These are phyloP conservation scores for Knufia petricola DNA, from an alignment of 2,329 filamentous ascomycete species.

Conservation along the genomic window DNA sequence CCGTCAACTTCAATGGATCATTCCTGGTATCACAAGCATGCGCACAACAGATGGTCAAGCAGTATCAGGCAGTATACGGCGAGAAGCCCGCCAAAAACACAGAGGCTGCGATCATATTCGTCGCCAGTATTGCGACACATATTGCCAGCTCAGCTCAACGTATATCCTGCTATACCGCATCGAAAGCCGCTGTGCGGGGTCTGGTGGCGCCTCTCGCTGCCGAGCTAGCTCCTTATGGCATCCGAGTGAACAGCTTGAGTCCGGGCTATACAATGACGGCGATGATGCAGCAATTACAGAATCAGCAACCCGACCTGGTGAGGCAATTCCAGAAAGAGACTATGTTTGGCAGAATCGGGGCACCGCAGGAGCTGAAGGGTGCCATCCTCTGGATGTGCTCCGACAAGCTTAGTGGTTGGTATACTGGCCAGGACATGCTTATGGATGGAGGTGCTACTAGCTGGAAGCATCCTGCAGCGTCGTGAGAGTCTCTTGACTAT, in stretches of 20 bases:
- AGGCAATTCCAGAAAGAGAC: constrained; percentile 22
- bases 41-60: constrained; percentile 22
- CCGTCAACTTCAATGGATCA: constrained; percentile 23
- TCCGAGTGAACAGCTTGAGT: constrained; percentile 27
- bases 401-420: constrained; percentile 16
- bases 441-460: constrained; percentile 22
- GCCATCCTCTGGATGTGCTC: constrained; percentile 20
- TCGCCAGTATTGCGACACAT: constrained; percentile 29
- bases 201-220: constrained; percentile 62
- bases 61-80: constrained; percentile 11
- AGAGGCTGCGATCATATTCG: constrained; percentile 27
- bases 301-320: constrained; percentile 17
- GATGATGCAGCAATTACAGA: constrained; percentile 20
- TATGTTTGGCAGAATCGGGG: constrained; percentile 20
- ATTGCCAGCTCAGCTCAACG: constrained; percentile 26
- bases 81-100: constrained; percentile 10
- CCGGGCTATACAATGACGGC: constrained; percentile 26
- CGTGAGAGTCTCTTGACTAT: too few relatives aligned
- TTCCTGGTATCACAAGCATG: constrained; percentile 26
- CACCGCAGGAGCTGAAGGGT: constrained; percentile 20
- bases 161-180: constrained; percentile 51
- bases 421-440: constrained; percentile 22
- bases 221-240: constrained; percentile 23
- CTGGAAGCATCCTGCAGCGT: constrained; percentile 23
- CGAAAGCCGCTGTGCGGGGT: constrained; percentile 65